Base-by-base conservation (phyloP, 352 stramenopile species). In the Phytophthora ohioensis region DNA sequence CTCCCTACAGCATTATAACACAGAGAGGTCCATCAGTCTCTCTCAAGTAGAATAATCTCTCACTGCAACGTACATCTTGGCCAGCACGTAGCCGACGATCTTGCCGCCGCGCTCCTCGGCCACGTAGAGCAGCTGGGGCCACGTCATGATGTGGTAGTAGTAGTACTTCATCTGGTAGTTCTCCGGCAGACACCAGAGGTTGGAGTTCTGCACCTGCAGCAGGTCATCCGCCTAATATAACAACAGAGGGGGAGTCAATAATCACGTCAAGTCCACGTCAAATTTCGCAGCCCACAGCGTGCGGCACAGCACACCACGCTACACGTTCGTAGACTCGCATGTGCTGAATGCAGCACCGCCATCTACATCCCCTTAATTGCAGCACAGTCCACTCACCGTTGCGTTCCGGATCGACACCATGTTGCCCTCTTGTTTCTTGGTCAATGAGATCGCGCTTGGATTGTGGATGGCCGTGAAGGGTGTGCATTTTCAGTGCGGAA, bases 131-230 rank as follows among this genome's bases (percentile, higher is more conserved):
- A 99, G 87, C 78, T 99, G 97, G 38, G 98, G 98, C 98, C 98
- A 99, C 59, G 96, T 97, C 63, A 99, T 93, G 68, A 99, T 93
- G 80, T 99, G 98, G 89, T 99, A 99, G 69, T 99, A 98, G 82
- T 99, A 99, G 82, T 99, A 99, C 80, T 99, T 99, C 92, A 99
- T 98, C 85, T 99, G 96, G 81, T 99, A 99, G 82, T 99, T 99
- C 78, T 99, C 98, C 3, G 98, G 98, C 52, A 99, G 88, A 85
- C 98, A 99, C 96, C 97, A 99, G 36, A 99, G 84, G 81, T 99
- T 99, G 56, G 97, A 97, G 55, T 97, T 99, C 80, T 99, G 98
- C 90, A 99, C 99, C 77, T 99, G 91, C 34, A 99, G 73, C 52
- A 99, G 83, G 85, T 99, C 98, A 57, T 95, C 79, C 39, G 93